These are phyloP conservation scores for Botryosphaeria agaves DNA, from an alignment of 2,329 filamentous ascomycete genomes.

Conservation along the genomic window DNA sequence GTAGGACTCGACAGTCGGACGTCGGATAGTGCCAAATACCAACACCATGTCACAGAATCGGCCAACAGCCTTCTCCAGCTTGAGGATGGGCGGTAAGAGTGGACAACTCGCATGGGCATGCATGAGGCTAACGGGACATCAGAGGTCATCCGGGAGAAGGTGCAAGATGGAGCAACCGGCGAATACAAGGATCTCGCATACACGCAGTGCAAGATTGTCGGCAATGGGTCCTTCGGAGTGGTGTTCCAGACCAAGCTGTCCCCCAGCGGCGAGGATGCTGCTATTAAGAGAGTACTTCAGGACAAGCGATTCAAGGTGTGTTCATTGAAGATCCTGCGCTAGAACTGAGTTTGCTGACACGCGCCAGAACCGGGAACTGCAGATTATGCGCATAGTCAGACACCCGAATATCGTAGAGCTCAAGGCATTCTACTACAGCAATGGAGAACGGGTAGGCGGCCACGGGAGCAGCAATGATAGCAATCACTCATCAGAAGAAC, in stretches of 20 bases:
- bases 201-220: conserved; percentile 98
- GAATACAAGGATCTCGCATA: conserved; percentile 96
- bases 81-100: conserved; percentile 92
- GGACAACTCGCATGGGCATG: conserved; percentile 1
- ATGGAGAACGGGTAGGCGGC: conserved; percentile 78
- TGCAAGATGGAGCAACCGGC: conserved; percentile 93
- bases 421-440: conserved; percentile 99
- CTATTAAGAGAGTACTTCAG: conserved; percentile 96
- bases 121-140: conserved; percentile 18
- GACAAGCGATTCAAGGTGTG: conserved; percentile 98
- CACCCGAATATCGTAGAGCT: conserved; percentile 98
- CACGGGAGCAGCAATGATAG: too few relatives aligned
- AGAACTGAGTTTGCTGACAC: too few relatives aligned
- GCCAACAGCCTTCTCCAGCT: conserved; percentile 69
- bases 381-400: conserved; percentile 98
- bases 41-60: conserved; percentile 71
- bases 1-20: conserved; percentile 18
- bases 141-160: conserved; percentile 98
- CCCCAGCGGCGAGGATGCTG: conserved; percentile 93
- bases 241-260: conserved; percentile 98
- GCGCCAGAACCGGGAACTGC: conserved; percentile 82
- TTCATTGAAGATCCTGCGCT: conserved; percentile 2
- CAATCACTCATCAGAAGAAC: too few relatives aligned
- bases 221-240: conserved; percentile 95
- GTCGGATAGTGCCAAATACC: conserved; percentile 6